Conservation (phyloP, 2,329 filamentous ascomycete species). For the Thielaviopsis punctulata region DNA sequence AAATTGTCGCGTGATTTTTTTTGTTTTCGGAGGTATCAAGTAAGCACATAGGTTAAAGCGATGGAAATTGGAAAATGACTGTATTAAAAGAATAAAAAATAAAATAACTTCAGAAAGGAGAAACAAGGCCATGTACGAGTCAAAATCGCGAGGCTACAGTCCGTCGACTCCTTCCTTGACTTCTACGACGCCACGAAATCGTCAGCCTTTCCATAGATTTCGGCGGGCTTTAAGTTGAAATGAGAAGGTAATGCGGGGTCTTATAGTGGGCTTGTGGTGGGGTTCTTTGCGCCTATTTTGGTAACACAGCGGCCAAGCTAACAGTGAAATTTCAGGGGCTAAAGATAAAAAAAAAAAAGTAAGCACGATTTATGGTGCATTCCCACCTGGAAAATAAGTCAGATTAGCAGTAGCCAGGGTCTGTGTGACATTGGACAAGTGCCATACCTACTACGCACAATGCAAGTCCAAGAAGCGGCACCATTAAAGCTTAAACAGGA, state of each 20-base stretch:
- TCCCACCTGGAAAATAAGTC: neutral
- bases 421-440: too few species aligned
- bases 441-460: neutral
- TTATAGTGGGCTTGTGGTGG: conserved; percentile 1
- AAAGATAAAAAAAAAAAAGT: too few species aligned
- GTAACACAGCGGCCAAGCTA: neutral
- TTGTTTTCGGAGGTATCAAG: neutral
- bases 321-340: neutral
- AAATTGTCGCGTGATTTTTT: neutral
- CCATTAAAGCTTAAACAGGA: neutral
- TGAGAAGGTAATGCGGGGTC: conserved; percentile 11
- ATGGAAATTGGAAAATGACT: neutral
- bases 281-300: neutral
- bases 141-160: neutral
- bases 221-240: neutral
- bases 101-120: neutral
- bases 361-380: too few species aligned
- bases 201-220: neutral
- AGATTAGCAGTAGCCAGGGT: neutral
- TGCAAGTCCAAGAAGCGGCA: neutral
- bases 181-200: neutral
- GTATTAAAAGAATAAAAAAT: neutral
- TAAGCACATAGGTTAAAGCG: neutral
- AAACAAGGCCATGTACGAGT: neutral
- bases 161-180: neutral